Conservation (phyloP, 2,329 filamentous ascomycete species). For the Westerdykella sp. region DNA sequence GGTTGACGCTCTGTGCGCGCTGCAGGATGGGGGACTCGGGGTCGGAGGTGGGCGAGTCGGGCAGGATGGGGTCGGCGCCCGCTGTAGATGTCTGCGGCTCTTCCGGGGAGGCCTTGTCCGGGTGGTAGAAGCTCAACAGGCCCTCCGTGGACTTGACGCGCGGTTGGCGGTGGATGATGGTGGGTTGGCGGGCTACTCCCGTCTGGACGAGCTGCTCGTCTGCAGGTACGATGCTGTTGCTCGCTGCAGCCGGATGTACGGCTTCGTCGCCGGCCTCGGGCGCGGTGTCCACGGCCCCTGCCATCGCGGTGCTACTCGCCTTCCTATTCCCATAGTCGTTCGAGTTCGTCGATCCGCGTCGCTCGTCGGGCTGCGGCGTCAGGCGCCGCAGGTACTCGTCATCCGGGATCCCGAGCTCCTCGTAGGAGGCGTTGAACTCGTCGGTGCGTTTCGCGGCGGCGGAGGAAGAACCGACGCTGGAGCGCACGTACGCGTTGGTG, state of each 20-base stretch:
- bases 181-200: conserved; percentile 52
- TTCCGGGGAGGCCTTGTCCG: conserved; percentile 21
- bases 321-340: conserved; percentile 25
- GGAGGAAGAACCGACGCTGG: conserved; percentile 42
- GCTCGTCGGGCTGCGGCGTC: conserved; percentile 43
- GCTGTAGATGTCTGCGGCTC: conserved; percentile 29
- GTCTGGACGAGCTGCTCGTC: conserved; percentile 45
- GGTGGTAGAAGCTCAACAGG: conserved; percentile 48
- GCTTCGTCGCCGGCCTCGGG: conserved; percentile 39
- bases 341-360: conserved; percentile 24
- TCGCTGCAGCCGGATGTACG: conserved; percentile 12
- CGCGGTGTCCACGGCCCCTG: conserved; percentile 24
- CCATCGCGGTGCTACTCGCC: conserved; percentile 44
- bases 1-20: conserved; percentile 65
- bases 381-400: conserved; percentile 67
- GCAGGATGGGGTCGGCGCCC: conserved; percentile 22
- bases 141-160: conserved; percentile 58
- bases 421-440: conserved; percentile 55
- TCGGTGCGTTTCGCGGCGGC: conserved; percentile 41
- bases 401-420: conserved; percentile 60
- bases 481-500: conserved; percentile 39
- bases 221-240: conserved; percentile 5
- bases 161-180: conserved; percentile 56
- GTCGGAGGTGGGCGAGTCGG: conserved; percentile 28
- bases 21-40: conserved; percentile 40